phyloP scores from a whole-genome alignment of 495 filamentous ascomycete genomes.

The Cryomyces antarcticus region DNA sequence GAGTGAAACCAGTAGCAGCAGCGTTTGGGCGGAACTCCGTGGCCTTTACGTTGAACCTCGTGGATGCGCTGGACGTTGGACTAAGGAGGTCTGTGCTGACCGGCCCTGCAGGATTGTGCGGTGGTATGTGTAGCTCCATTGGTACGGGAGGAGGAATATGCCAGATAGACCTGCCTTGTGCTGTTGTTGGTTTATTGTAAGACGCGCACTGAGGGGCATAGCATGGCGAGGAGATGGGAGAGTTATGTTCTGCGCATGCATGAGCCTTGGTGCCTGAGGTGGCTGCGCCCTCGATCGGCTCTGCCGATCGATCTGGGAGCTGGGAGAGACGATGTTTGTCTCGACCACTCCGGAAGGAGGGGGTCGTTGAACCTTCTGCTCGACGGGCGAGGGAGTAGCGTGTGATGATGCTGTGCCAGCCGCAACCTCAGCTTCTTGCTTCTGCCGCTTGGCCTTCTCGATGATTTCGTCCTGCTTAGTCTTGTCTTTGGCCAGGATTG shows the following conservation, averaged over 20 bases:
- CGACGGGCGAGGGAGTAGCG: slow-evolving; percentile 6
- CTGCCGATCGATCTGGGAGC: no score
- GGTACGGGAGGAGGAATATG: slow-evolving; percentile 32
- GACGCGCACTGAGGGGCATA: slow-evolving; percentile 18
- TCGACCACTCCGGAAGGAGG: not conserved
- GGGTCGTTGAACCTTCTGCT: slow-evolving; percentile 1
- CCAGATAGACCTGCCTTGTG: slow-evolving; percentile 17
- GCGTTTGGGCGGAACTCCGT: slow-evolving; percentile 71
- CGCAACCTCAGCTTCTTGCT: slow-evolving; percentile 41
- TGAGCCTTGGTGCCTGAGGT: not conserved
- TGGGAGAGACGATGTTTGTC: slow-evolving; percentile 5
- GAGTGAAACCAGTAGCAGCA: slow-evolving; percentile 57
- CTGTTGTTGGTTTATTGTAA: slow-evolving; percentile 34
- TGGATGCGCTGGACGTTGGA: slow-evolving; percentile 30
- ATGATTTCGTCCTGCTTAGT: slow-evolving; percentile 82
- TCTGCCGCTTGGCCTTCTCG: slow-evolving; percentile 39
- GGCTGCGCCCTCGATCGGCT: not conserved
- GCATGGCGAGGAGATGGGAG: not conserved
- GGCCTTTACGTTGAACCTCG: slow-evolving; percentile 63
- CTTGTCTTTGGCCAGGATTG: slow-evolving; percentile 89
- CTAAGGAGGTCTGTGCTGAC: slow-evolving; percentile 19
- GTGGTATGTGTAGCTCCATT: slow-evolving; percentile 28
- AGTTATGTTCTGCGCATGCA: not conserved
- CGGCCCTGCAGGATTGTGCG: slow-evolving; percentile 28
- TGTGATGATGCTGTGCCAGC: slow-evolving; percentile 14